Evolutionary conservation across 495 filamentous ascomycete species (phyloP), one percentile per base, ranked within the genome.

Genomic region (Beverwykella pulmonaria): DNA sequence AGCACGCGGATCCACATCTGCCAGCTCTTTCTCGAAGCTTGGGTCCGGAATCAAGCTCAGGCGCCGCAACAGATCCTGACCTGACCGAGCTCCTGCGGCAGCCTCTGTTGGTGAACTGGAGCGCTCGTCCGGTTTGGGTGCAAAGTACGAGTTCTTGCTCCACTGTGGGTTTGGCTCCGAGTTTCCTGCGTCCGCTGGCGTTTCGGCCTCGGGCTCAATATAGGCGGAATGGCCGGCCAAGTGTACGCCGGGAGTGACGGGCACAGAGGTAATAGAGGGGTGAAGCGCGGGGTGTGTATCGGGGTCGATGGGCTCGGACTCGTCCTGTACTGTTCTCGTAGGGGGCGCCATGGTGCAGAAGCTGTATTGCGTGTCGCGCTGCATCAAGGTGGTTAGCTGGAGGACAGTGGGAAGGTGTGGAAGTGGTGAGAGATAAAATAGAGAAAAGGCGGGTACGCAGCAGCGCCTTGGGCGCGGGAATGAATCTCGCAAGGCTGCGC

Each of bases 11-110:
- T 89, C 83, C 46, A 84, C 75, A 30, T 88, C 84, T 3, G 79
- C 75, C 60, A 88, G 77, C 17, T 84, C 83, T 36, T 83, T 79
- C 30, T 75, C 74, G 30, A 78, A 77, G 14, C 76, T 69, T 8
- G 75, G 72, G 58, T 72, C 77, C 25, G 73, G 74, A 7, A 80
- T 78, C 30, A 86, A 70, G 70, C 85, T 91, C 72, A 91, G 76
- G 23, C 87, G 84, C 20, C 85, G 84, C 41, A 92, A 73, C 20
- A 90, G 78, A 14, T 92, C 87, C 14, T 81, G 78, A 56, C 84
- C 81, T 1, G 84, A 82, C 53, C 78, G 81, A 17, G 81, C 82
- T 36, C 84, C 83, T 20, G 79, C 81, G 2, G 78, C 80, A 17
- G 81, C 75, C 66, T 86, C 76, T 30, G 69, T 76, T 14, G 82